Base-by-base conservation (phyloP, 2,329 filamentous ascomycete species). In the Diaporthe helianthi region DNA sequence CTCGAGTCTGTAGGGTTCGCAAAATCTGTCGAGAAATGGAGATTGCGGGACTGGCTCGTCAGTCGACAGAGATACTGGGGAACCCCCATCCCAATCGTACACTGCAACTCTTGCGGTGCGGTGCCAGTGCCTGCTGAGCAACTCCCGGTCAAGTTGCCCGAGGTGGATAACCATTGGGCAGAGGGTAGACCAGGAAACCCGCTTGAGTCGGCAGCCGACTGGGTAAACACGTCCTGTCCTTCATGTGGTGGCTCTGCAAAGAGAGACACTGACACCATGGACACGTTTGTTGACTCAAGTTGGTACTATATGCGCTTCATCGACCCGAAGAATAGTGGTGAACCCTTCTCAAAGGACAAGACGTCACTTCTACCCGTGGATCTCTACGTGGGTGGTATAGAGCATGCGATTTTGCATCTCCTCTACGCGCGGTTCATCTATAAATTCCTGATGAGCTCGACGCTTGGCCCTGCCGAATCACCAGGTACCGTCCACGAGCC, bases 41-140 rank as follows among this genome's bases (percentile, higher is more conserved):
- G 92, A 64, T 84, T 97, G 31, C 85, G 93, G 70, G 94, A 97
- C 79, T 97, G 94, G 94, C 83, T 97, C 68, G 91, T 97, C 75
- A 97, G 93, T 77, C 89, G 94, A n/a, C 94, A 97, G 79, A 85
- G 94, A 72, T 97, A 97, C 78, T 97, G 94, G 94, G 94, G 94
- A 17, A 88, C 93, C 0, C 94, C 94, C 0, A 97, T 97, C 65
- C 94, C 94, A 22, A 94, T 97, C 65, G 84, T 97, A 44, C 93
- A 97, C 80, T 97, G 94, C 76, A 78, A 81, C 22, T 84, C 84
- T 8, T 97, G 94, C 78, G 94, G 94, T 9, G 81, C 91, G 2
- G 92, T 97, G 1, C 90, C 93, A 1, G 93, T 97, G 0, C 92
- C 93, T 0, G 87, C 88, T 3, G 82, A 91, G 12, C 86, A 97